Percentiles rank a stretch among this genome's conserved stretches.
Conservation (phyloP, 2,329 filamentous ascomycete species). For the Aschersonia sp. region DNA sequence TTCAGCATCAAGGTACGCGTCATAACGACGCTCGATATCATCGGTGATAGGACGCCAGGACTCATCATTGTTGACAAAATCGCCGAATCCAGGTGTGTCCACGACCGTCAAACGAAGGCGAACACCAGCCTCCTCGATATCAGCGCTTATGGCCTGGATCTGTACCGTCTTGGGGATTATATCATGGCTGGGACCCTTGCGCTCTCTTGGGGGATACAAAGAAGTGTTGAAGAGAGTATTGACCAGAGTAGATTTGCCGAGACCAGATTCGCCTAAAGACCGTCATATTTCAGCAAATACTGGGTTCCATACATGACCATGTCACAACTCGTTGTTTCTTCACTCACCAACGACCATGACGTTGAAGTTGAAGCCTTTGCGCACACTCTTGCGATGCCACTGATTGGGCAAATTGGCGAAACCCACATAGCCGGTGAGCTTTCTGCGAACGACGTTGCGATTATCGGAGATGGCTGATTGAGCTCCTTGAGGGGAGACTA, state of each 20-base stretch:
- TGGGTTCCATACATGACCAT: background rate
- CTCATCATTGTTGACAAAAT: constrained; percentile 99
- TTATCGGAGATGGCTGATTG: constrained; percentile 45
- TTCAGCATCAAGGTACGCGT: constrained; percentile 96
- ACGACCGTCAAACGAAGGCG: constrained; percentile 93
- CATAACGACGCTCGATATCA: constrained; percentile 98
- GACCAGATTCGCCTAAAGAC: constrained; percentile 82
- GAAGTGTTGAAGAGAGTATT: constrained; percentile 99
- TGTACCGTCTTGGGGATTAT: constrained; percentile 97
- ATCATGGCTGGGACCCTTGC: constrained; percentile 91
- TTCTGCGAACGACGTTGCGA: constrained; percentile 94
- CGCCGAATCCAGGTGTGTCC: constrained; percentile 93
- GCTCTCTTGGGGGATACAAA: constrained; percentile 95
- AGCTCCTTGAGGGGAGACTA: constrained; percentile 19
- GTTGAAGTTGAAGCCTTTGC: constrained; percentile 99
- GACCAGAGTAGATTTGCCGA: constrained; percentile 97
- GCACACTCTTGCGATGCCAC: constrained; percentile 99
- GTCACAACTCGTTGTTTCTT: background rate
- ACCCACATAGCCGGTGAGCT: constrained; percentile 95
- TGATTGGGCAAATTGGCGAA: constrained; percentile 99
- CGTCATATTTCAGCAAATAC: constrained; percentile 1
- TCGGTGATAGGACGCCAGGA: constrained; percentile 98
- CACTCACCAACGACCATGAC: constrained; percentile 98
- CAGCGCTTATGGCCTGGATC: constrained; percentile 87
- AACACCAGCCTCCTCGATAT: constrained; percentile 97